A percentile compares a stretch with the other conserved stretches of the same genome.
phyloP scores from a whole-genome alignment of 2,329 filamentous ascomycete genomes.

The Hawksworthiomyces lignivorus region DNA sequence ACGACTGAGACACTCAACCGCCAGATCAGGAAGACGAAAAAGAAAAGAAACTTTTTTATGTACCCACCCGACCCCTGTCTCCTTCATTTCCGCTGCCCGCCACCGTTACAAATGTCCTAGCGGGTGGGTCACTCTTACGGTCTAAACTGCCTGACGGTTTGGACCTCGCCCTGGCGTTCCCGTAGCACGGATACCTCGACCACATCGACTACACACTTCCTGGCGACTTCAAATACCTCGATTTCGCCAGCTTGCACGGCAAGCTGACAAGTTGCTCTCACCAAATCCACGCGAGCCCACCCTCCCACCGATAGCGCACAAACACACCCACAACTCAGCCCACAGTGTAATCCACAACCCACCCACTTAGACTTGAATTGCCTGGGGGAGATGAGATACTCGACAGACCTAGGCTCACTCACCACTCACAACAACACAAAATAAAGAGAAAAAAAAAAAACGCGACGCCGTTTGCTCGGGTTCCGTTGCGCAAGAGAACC shows the following conservation, averaged over 20 bases:
- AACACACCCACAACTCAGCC: not conserved
- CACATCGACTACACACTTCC: not conserved
- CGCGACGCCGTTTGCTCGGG: too few species aligned
- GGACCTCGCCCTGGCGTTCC: not conserved
- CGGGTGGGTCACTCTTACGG: conserved; percentile 1
- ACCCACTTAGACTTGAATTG: too few species aligned
- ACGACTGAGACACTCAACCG: too few species aligned
- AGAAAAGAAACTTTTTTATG: not conserved
- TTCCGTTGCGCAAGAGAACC: too few species aligned
- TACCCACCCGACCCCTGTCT: conserved; percentile 6
- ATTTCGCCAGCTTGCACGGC: too few species aligned
- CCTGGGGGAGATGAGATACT: too few species aligned
- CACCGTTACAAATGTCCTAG: conserved; percentile 9
- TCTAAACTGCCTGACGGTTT: conserved; percentile 1
- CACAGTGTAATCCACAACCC: not conserved
- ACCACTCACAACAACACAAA: too few species aligned
- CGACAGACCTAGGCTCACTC: too few species aligned
- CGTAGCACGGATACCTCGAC: not conserved
- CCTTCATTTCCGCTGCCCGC: conserved; percentile 10
- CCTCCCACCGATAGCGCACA: conserved; percentile 1
- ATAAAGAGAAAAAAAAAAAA: not conserved
- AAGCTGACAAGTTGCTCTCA: too few species aligned
- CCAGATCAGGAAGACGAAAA: too few species aligned
- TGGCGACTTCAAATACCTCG: too few species aligned
- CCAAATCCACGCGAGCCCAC: too few species aligned